Conservation (phyloP, 2,329 filamentous ascomycete species). For the Phaeophleospora eucalypticola region DNA sequence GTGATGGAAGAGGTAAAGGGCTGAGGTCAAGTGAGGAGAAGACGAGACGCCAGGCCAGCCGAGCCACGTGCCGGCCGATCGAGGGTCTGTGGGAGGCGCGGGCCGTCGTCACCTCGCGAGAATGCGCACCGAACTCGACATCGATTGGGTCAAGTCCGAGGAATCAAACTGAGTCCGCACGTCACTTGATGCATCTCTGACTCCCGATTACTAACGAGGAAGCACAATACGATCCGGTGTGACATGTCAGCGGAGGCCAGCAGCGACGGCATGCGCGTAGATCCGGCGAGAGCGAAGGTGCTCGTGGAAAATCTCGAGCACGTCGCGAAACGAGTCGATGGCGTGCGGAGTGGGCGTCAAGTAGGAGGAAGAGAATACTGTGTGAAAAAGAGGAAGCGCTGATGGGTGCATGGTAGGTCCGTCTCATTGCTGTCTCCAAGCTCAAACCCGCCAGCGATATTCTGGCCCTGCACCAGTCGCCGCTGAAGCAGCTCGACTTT, state of each 20-base stretch:
- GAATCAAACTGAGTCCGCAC: too few relatives aligned
- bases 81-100: too few relatives aligned
- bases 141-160: too few relatives aligned
- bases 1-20: too few relatives aligned
- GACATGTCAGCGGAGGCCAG: neutral
- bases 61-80: too few relatives aligned
- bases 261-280: constrained; percentile 30
- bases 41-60: too few relatives aligned
- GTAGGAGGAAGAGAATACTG: constrained; percentile 4
- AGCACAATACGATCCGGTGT: neutral
- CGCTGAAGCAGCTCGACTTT: constrained; percentile 61
- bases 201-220: too few relatives aligned
- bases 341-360: constrained; percentile 25
- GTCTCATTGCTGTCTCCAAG: constrained; percentile 93
- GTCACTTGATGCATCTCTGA: too few relatives aligned
- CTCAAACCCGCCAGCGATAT: constrained; percentile 91
- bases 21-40: too few relatives aligned
- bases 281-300: constrained; percentile 43
- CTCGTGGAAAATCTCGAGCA: constrained; percentile 43
- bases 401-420: constrained; percentile 52
- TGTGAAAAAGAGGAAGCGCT: neutral
- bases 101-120: too few relatives aligned
- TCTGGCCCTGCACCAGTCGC: constrained; percentile 66
- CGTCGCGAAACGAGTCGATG: constrained; percentile 40
- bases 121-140: too few relatives aligned